phyloP scores from a whole-genome alignment of 495 filamentous ascomycete genomes.

The Penicillium coffeae region DNA sequence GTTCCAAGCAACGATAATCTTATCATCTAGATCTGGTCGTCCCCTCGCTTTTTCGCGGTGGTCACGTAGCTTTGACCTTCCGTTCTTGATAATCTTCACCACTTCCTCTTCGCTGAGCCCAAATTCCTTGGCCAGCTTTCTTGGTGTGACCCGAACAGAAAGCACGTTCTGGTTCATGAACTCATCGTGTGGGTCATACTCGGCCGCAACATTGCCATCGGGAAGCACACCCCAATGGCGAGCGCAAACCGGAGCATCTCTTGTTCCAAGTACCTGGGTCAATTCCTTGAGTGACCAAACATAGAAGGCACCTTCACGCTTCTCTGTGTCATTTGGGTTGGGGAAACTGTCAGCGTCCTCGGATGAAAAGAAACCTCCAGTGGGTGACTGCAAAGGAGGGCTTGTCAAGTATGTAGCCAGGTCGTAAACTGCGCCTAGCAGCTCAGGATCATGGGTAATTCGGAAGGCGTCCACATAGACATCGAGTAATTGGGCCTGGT shows the following conservation, averaged over 20 bases:
- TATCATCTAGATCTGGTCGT: slow-evolving; percentile 82
- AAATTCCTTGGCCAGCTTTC: slow-evolving; percentile 71
- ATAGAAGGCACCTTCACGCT: slow-evolving; percentile 92
- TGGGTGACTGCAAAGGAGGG: slow-evolving; percentile 55
- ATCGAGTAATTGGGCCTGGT: slow-evolving; percentile 83
- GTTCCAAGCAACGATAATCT: slow-evolving; percentile 85
- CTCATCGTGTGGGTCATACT: slow-evolving; percentile 87
- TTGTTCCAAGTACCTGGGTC: slow-evolving; percentile 66
- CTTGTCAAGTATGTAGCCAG: slow-evolving; percentile 77
- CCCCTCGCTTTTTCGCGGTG: slow-evolving; percentile 73
- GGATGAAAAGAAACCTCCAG: slow-evolving; percentile 80
- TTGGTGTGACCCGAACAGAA: slow-evolving; percentile 54
- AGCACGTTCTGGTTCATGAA: slow-evolving; percentile 76
- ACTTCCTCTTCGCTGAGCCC: slow-evolving; percentile 72
- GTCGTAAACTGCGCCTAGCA: slow-evolving; percentile 78
- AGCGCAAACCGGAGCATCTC: slow-evolving; percentile 70
- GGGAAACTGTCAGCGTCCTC: slow-evolving; percentile 92
- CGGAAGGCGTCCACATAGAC: slow-evolving; percentile 88
- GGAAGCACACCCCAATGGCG: slow-evolving; percentile 83
- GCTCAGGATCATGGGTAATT: slow-evolving; percentile 61
- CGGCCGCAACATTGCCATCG: slow-evolving; percentile 81
- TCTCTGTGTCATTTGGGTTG: slow-evolving; percentile 69
- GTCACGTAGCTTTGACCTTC: slow-evolving; percentile 65
- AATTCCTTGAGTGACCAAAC: slow-evolving; percentile 91
- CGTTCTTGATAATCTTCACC: slow-evolving; percentile 61